Evolutionary conservation across 371 early-diverging fungal genomes (phyloP).

Genomic region (Mucor sp.): DNA sequence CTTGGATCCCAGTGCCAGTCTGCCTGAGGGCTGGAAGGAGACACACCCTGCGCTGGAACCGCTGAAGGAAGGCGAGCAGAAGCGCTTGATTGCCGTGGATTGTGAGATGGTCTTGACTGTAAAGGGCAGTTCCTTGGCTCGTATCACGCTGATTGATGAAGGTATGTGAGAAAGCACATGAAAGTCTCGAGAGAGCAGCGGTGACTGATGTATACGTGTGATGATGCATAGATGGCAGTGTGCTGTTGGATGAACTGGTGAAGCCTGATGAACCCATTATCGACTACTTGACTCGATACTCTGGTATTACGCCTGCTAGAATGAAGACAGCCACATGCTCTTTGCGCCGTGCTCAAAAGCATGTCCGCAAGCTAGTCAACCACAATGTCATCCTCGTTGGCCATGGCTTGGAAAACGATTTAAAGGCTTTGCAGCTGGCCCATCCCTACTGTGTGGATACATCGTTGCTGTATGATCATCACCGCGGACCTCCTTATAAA

Average conservation of each 20-base stretch:
- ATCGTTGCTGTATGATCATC: slow-evolving; percentile 63
- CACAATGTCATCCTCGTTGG: slow-evolving; percentile 61
- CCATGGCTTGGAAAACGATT: slow-evolving; percentile 46
- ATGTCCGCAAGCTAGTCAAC: slow-evolving; percentile 54
- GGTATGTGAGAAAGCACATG: slow-evolving; percentile 10
- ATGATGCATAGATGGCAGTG: slow-evolving; percentile 38
- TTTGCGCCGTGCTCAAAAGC: slow-evolving; percentile 61
- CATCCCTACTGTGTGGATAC: slow-evolving; percentile 79
- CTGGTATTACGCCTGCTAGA: slow-evolving; percentile 70
- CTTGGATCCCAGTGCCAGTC: slow-evolving; percentile 30
- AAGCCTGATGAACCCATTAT: slow-evolving; percentile 66
- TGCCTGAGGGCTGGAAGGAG: slow-evolving; percentile 61
- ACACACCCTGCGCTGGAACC: slow-evolving; percentile 34
- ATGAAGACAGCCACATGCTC: slow-evolving; percentile 56
- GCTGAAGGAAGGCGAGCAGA: slow-evolving; percentile 7
- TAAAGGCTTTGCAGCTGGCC: slow-evolving; percentile 46
- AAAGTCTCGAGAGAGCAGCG: neutral
- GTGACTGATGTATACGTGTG: neutral
- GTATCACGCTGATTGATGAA: slow-evolving; percentile 68
- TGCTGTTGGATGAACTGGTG: slow-evolving; percentile 73
- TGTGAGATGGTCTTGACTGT: slow-evolving; percentile 86
- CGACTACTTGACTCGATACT: slow-evolving; percentile 70
- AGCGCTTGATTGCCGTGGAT: slow-evolving; percentile 68
- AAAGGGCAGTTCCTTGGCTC: slow-evolving; percentile 70
- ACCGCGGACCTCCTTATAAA: slow-evolving; percentile 59